phyloP scores from a whole-genome alignment of 2,329 filamentous ascomycete species.

The Aspergillus phoenicis region DNA sequence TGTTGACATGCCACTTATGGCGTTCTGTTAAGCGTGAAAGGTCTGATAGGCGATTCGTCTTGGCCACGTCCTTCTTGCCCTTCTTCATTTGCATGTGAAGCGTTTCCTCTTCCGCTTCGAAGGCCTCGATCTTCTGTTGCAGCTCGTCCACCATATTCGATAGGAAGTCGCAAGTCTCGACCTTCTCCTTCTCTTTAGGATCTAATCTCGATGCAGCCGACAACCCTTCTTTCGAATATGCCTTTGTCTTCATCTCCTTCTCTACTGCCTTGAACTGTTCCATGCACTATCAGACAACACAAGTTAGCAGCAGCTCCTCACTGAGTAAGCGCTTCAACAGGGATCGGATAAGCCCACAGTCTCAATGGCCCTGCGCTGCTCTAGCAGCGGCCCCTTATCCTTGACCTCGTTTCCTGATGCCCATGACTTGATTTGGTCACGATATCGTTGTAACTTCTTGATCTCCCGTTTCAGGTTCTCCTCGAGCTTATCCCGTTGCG shows the following conservation, averaged over 20 bases:
- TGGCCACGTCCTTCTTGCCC: conserved; percentile 81
- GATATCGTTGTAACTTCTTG: conserved; percentile 96
- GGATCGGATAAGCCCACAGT: conserved; percentile 61
- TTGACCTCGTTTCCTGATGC: conserved; percentile 98
- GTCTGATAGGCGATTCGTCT: conserved; percentile 84
- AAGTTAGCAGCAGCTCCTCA: conserved; percentile 33
- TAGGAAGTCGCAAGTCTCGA: conserved; percentile 84
- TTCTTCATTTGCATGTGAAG: conserved; percentile 92
- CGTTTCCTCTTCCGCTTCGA: conserved; percentile 85
- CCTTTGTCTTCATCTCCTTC: conserved; percentile 99
- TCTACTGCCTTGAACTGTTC: conserved; percentile 99
- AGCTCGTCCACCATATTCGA: conserved; percentile 86
- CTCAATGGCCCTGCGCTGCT: conserved; percentile 95
- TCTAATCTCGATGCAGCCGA: conserved; percentile 90
- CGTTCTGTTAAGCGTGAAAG: conserved; percentile 82
- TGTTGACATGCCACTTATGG: conserved; percentile 95
- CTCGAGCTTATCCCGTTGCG: conserved; percentile 97
- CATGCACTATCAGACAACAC: conserved; percentile 61
- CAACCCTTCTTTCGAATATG: conserved; percentile 96
- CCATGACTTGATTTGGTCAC: conserved; percentile 99
- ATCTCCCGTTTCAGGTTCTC: conserved; percentile 98
- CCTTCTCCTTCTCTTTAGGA: conserved; percentile 95
- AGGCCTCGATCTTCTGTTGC: conserved; percentile 86
- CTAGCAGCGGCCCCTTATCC: conserved; percentile 93
- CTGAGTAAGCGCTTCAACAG: conserved; percentile 10